phyloP scores from a whole-genome alignment of 192 early-diverging fungal species.

The Paraglomus brasilianum region DNA sequence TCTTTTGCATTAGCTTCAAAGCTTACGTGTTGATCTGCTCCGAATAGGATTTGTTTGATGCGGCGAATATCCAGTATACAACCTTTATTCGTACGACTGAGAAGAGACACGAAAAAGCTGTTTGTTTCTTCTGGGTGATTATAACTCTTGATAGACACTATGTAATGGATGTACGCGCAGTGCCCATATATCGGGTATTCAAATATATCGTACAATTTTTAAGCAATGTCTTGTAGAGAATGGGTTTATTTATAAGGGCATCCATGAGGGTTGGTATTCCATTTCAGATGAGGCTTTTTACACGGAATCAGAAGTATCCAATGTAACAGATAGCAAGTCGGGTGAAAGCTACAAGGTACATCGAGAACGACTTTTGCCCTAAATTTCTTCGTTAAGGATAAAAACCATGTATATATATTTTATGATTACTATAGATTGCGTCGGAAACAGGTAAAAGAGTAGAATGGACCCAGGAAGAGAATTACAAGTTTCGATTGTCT shows the following conservation, averaged over 20 bases:
- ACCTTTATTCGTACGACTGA: slow-evolving; percentile 91
- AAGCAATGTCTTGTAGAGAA: slow-evolving; percentile 58
- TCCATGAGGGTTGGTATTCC: slow-evolving; percentile 92
- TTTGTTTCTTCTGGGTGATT: slow-evolving; percentile 72
- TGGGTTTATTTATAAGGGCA: slow-evolving; percentile 88
- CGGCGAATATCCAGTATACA: slow-evolving; percentile 71
- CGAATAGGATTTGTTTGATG: slow-evolving; percentile 59
- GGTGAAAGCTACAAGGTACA: slow-evolving; percentile 50
- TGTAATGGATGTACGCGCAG: background rate
- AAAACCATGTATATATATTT: background rate
- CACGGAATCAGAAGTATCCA: slow-evolving; percentile 67
- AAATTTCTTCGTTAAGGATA: background rate
- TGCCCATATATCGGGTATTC: background rate
- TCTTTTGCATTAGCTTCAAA: no score
- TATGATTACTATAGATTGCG: slow-evolving; percentile 46
- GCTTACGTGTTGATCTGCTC: no score
- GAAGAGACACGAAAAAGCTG: slow-evolving; percentile 64
- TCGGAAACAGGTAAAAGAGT: slow-evolving; percentile 83
- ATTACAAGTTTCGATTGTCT: slow-evolving; percentile 88
- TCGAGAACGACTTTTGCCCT: background rate
- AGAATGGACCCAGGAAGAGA: slow-evolving; percentile 89
- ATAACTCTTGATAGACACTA: background rate
- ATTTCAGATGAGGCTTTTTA: slow-evolving; percentile 96
- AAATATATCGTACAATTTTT: background rate
- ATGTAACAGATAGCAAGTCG: slow-evolving; percentile 52